Evolutionary conservation across 1,284 basidiomycete genomes (phyloP).

Genomic region (Austroboletus novae-zelandiae): DNA sequence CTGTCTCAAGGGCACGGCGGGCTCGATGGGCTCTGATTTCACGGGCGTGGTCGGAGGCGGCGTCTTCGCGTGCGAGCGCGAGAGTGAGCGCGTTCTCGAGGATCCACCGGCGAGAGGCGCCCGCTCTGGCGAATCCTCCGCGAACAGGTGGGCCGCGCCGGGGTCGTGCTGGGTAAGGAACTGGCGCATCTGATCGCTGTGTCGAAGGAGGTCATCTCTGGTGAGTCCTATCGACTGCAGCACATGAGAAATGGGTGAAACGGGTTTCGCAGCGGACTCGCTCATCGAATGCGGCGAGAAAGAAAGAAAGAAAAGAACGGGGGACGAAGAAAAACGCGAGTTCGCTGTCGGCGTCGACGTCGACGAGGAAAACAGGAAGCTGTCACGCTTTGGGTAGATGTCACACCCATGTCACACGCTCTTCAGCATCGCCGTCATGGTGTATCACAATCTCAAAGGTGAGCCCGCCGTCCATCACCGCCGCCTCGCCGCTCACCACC

Average conservation of each 20-base stretch:
- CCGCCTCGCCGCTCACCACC: slow-evolving; percentile 13
- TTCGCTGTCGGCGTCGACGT: slow-evolving; percentile 21
- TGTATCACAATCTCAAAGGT: slow-evolving; percentile 93
- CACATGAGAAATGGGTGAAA: slow-evolving; percentile 62
- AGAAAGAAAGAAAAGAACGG: not conserved
- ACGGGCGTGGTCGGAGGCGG: slow-evolving; percentile 53
- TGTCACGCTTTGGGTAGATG: slow-evolving; percentile 18
- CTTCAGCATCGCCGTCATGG: slow-evolving; percentile 45
- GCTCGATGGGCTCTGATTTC: slow-evolving; percentile 57
- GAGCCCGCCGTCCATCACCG: slow-evolving; percentile 19
- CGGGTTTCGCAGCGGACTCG: slow-evolving; percentile 26
- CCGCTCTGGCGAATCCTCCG: slow-evolving; percentile 37
- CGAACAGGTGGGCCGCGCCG: slow-evolving; percentile 42
- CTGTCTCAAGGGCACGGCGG: slow-evolving; percentile 46
- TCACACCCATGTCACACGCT: slow-evolving; percentile 24
- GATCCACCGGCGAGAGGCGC: slow-evolving; percentile 36
- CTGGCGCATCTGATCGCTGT: slow-evolving; percentile 70
- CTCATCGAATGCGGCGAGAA: slow-evolving; percentile 16
- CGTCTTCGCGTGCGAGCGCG: slow-evolving; percentile 44
- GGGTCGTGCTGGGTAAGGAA: slow-evolving; percentile 58
- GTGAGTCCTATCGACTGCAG: slow-evolving; percentile 66
- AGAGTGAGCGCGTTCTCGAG: slow-evolving; percentile 50
- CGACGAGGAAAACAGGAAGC: slow-evolving; percentile 12
- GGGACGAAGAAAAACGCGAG: not conserved
- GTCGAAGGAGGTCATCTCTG: slow-evolving; percentile 63